Percentiles rank a stretch among this genome's conserved stretches.
Evolutionary conservation across 371 early-diverging fungal species (phyloP).

Genomic region (Mortierella sp.): DNA sequence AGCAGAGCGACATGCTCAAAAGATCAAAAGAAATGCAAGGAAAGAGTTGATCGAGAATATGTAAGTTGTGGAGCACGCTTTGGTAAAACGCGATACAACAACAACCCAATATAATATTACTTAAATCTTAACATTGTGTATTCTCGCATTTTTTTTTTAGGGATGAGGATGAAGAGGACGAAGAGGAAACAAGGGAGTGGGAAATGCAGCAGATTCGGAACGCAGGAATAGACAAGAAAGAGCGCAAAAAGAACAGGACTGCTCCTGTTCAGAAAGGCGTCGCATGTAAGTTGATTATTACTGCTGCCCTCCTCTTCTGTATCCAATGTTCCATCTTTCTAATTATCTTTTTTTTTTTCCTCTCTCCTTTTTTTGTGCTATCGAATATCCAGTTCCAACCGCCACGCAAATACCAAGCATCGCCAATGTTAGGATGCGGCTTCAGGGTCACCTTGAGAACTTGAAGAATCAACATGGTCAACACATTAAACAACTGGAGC

Average conservation of each 20-base stretch:
- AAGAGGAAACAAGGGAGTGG: constrained; percentile 76
- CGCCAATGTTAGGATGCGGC: constrained; percentile 59
- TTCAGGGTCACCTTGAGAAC: constrained; percentile 56
- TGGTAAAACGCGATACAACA: background rate
- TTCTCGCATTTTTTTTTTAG: constrained; percentile 6
- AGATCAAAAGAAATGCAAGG: constrained; percentile 58
- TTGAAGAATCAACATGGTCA: constrained; percentile 58
- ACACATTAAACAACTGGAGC: constrained; percentile 63
- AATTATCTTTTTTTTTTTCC: constrained; percentile 16
- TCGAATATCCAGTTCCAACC: constrained; percentile 63
- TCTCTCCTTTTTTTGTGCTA: constrained; percentile 11
- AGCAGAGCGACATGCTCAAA: constrained; percentile 54
- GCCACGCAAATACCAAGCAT: constrained; percentile 63
- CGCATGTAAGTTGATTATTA: constrained; percentile 25
- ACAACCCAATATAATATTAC: background rate
- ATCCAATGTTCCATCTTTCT: background rate
- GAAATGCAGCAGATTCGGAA: constrained; percentile 76
- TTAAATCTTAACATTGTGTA: background rate
- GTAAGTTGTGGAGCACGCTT: constrained; percentile 23
- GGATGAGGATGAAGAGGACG: constrained; percentile 65
- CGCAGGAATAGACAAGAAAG: constrained; percentile 61
- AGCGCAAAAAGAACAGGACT: constrained; percentile 41
- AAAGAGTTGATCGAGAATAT: constrained; percentile 72
- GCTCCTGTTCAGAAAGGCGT: constrained; percentile 48
- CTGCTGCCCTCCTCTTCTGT: background rate